These are phyloP conservation scores for Saccharum spontaneum DNA, from an alignment of 176 grass and related monocot genomes.

Conservation along the genomic window DNA sequence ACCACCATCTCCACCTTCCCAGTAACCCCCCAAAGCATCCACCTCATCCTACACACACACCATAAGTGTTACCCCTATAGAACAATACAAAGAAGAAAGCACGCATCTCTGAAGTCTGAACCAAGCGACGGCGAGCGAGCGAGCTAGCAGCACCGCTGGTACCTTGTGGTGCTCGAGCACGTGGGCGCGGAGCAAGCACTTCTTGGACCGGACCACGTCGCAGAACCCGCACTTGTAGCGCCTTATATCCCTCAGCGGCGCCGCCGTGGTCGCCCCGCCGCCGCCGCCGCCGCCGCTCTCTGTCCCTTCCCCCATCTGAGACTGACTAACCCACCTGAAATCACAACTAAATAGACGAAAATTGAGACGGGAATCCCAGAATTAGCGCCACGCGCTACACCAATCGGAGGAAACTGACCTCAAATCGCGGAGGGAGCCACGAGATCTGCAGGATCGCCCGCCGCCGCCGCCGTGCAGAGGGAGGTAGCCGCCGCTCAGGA, in stretches of 20 bases:
- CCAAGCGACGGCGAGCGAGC: neutral
- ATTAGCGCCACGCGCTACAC: neutral
- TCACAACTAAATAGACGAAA: neutral
- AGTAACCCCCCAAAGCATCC: conserved; percentile 9
- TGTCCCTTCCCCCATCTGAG: conserved; percentile 26
- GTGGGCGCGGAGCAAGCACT: conserved; percentile 49
- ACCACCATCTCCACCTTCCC: neutral
- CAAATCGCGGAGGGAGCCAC: neutral
- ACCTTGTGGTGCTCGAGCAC: conserved; percentile 46
- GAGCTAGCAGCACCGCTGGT: neutral
- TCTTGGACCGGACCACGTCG: conserved; percentile 63
- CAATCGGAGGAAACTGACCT: conserved; percentile 13
- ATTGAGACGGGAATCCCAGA: neutral
- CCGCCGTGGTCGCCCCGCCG: neutral
- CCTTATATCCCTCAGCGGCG: conserved; percentile 37
- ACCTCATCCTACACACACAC: conserved; percentile 40
- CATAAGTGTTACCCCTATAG: neutral
- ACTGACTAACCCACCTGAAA: neutral
- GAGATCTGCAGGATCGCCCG: neutral
- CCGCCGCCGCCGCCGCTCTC: neutral
- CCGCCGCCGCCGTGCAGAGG: neutral
- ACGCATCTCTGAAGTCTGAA: neutral
- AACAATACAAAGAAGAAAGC: neutral
- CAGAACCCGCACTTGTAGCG: conserved; percentile 67
- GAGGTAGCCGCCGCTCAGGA: conserved; percentile 19